These are phyloP conservation scores for Schwanniomyces pseudopolymorphus DNA, from an alignment of 805 yeast genomes.

Conservation along the genomic window DNA sequence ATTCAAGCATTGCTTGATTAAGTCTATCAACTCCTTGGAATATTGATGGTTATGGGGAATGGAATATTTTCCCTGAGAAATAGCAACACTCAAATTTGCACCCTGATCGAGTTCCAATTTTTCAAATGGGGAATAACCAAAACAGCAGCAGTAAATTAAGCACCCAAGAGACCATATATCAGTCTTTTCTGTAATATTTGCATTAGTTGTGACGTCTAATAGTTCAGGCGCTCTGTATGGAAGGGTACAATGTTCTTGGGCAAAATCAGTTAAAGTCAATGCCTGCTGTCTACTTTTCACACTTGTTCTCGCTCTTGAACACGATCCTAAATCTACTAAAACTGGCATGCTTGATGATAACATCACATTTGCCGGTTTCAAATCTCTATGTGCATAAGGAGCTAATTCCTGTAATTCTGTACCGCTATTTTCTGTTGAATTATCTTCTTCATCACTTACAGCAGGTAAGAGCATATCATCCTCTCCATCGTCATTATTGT, in stretches of 20 bases:
- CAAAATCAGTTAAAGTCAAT: conserved; percentile 71
- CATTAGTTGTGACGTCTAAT: conserved; percentile 68
- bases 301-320: conserved; percentile 57
- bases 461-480: conserved; percentile 20
- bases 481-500: conserved; percentile 24
- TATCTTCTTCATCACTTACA: conserved; percentile 26
- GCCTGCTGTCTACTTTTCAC: conserved; percentile 68
- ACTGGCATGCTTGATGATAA: conserved; percentile 73
- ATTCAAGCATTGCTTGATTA: conserved; percentile 61
- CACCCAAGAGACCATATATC: conserved; percentile 96
- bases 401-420: conserved; percentile 57
- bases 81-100: conserved; percentile 76
- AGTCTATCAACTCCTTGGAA: conserved; percentile 51
- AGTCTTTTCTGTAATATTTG: conserved; percentile 65
- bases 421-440: conserved; percentile 12
- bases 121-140: conserved; percentile 84
- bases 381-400: conserved; percentile 82
- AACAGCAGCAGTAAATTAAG: conserved; percentile 71
- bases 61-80: conserved; percentile 61
- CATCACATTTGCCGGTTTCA: conserved; percentile 90
- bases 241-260: conserved; percentile 80
- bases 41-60: conserved; percentile 57
- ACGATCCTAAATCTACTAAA: conserved; percentile 81
- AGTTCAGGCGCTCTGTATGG: conserved; percentile 92
- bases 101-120: conserved; percentile 78